Evolutionary conservation across 768 basidiomycete species (phyloP), one percentile per base, ranked within the genome.

Genomic region (Panaeolus papilionaceus): DNA sequence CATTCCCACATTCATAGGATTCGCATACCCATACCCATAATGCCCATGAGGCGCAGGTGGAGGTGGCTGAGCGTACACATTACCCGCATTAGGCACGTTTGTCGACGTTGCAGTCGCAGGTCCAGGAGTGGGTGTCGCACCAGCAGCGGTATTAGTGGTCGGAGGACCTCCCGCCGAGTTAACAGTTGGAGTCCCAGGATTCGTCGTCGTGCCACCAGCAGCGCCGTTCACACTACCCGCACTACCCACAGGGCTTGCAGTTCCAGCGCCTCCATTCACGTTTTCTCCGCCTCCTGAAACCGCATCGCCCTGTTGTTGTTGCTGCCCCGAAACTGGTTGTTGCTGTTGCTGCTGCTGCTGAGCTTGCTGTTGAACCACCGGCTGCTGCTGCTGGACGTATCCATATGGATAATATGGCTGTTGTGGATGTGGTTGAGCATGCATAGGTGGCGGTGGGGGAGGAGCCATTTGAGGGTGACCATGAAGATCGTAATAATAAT

Each of bases 21-120:
- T 73, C 49, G 69, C 71, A 66, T 76, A 76, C 23, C 67, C 73
- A 67, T 79, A 79, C 16, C 54, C 54, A 58, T 58, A 58, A 33
- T 58, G 54, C 23, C 69, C 66, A 28, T 72, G 70, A 61, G 72
- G 72, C 33, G 72, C 71, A 33, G 73, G 72, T 7, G 71, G 71
- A 26, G 69, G 67, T 47, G 71, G 73, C 26, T 71, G 74, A 58
- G 54, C 54, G 28, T 58, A 58, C 54, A 58, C 54, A 28, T 37
- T 37, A 12, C 54, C 54, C 14, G 54, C 14, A 37, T 28, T 16
- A 7, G 26, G 26, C 26, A 9, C 20, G 2, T 4, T 16, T 38
- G 64, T 62, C 16, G 64, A 42, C 37, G 64, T 54, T 14, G 67
- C 16, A 54, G 44, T 40, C 33, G 68, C 39, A 23, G 65, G 47